Percentiles rank a stretch among this genome's conserved stretches.
phyloP scores from a whole-genome alignment of 2,329 filamentous ascomycete genomes.

The Exophiala viscosa region DNA sequence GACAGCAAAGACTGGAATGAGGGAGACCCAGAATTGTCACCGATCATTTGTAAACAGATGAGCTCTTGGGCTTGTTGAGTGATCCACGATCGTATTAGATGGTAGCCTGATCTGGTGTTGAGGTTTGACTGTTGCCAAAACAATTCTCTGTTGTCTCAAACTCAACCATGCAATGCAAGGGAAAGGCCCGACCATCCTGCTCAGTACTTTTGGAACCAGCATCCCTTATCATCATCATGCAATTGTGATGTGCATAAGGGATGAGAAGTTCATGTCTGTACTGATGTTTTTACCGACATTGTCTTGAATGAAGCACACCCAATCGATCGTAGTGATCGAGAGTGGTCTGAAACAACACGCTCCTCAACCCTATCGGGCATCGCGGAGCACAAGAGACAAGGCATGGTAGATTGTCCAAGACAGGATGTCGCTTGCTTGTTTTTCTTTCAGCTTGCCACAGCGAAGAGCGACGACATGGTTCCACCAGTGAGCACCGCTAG shows the following conservation, averaged over 20 bases:
- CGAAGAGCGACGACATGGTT: background rate
- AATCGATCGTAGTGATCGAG: conserved; percentile 5
- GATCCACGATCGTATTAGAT: background rate
- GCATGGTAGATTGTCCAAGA: too few relatives aligned
- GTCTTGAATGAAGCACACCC: conserved; percentile 9
- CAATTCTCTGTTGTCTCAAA: background rate
- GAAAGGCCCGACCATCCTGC: background rate
- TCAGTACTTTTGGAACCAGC: background rate
- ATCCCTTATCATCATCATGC: conserved; percentile 11
- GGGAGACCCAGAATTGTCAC: too few relatives aligned
- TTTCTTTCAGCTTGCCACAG: too few relatives aligned
- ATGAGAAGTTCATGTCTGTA: conserved; percentile 1
- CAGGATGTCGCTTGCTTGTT: too few relatives aligned
- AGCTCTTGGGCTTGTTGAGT: too few relatives aligned
- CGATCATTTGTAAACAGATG: too few relatives aligned
- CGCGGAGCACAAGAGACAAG: too few relatives aligned
- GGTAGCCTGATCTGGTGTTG: background rate
- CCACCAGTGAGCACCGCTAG: background rate
- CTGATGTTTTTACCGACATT: conserved; percentile 12
- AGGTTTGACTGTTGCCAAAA: background rate
- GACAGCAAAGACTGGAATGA: too few relatives aligned
- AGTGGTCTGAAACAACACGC: conserved; percentile 13
- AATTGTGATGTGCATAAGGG: conserved; percentile 24
- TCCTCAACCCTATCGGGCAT: too few relatives aligned
- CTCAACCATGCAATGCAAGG: background rate